Conservation (phyloP, 805 yeast species). For the Saccharomycopsis javanensis region DNA sequence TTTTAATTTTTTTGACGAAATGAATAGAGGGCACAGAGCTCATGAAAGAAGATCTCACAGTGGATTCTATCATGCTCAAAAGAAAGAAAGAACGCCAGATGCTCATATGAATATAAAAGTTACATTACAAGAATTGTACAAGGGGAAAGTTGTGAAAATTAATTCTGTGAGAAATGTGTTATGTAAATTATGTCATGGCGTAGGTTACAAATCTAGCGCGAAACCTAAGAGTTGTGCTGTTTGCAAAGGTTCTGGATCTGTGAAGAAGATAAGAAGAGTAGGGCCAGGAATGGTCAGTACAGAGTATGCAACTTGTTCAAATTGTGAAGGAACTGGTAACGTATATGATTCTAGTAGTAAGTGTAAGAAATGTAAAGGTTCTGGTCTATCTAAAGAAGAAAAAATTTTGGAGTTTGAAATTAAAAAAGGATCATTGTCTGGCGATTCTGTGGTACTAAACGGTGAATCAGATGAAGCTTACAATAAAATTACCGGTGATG, state of each 20-base stretch:
- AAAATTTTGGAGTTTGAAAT: conserved; percentile 70
- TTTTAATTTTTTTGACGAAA: conserved; percentile 53
- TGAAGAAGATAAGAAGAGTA: conserved; percentile 49
- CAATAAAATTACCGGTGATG: conserved; percentile 70
- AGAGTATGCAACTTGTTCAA: conserved; percentile 48
- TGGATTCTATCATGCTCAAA: conserved; percentile 7
- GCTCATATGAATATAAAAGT: conserved; percentile 58
- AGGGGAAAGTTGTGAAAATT: conserved; percentile 71
- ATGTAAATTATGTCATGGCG: conserved; percentile 66
- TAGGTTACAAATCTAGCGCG: conserved; percentile 61
- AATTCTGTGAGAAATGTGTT: conserved; percentile 61
- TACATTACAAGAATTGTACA: conserved; percentile 62
- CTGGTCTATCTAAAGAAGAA: conserved; percentile 49
- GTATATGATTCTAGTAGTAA: conserved; percentile 52
- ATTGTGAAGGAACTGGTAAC: conserved; percentile 66
- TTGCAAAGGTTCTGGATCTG: conserved; percentile 67
- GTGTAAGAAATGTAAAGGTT: conserved; percentile 72
- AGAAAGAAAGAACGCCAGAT: conserved; percentile 42
- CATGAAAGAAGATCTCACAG: conserved; percentile 18
- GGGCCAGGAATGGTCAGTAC: conserved; percentile 71
- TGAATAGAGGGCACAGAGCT: conserved; percentile 26
- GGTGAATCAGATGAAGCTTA: conserved; percentile 74
- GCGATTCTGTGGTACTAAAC: conserved; percentile 49
- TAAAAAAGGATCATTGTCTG: conserved; percentile 56
- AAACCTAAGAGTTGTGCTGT: conserved; percentile 44